Conservation (phyloP, 306 rosid genomes). For the Fagus crenata region DNA sequence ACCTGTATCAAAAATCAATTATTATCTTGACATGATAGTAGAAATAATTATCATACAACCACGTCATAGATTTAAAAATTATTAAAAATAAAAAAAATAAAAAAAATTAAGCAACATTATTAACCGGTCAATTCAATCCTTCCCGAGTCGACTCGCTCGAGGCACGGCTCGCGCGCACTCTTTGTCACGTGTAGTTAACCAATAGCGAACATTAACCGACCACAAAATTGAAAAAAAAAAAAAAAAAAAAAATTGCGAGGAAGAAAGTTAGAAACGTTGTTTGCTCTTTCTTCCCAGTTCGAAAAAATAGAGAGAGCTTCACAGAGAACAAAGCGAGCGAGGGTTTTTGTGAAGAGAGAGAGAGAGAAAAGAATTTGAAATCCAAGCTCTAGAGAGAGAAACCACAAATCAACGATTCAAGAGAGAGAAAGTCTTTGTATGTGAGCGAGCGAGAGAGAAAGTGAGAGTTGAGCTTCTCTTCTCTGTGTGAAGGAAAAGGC, state of each 20-base stretch:
- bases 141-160: slow-evolving; percentile 24
- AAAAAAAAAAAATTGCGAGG: background rate
- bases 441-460: slow-evolving; percentile 11
- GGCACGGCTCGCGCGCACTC: slow-evolving; percentile 15
- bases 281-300: slow-evolving; percentile 15
- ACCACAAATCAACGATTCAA: slow-evolving; percentile 21
- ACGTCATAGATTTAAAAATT: too few species aligned
- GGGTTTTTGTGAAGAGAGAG: slow-evolving; percentile 43
- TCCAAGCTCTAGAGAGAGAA: slow-evolving; percentile 33
- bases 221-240: background rate
- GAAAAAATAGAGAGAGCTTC: slow-evolving; percentile 25
- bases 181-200: slow-evolving; percentile 45
- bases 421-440: slow-evolving; percentile 11
- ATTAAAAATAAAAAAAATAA: too few species aligned
- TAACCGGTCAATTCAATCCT: slow-evolving; percentile 14
- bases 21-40: too few species aligned
- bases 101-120: background rate
- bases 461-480: slow-evolving; percentile 12
- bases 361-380: slow-evolving; percentile 4
- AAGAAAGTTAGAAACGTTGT: slow-evolving; percentile 21
- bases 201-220: slow-evolving; percentile 26
- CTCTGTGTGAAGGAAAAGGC: background rate
- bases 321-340: slow-evolving; percentile 52
- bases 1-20: too few species aligned
- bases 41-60: too few species aligned